These are phyloP conservation scores for Cerrena zonata DNA, from an alignment of 1,284 basidiomycete species.

Conservation along the genomic window DNA sequence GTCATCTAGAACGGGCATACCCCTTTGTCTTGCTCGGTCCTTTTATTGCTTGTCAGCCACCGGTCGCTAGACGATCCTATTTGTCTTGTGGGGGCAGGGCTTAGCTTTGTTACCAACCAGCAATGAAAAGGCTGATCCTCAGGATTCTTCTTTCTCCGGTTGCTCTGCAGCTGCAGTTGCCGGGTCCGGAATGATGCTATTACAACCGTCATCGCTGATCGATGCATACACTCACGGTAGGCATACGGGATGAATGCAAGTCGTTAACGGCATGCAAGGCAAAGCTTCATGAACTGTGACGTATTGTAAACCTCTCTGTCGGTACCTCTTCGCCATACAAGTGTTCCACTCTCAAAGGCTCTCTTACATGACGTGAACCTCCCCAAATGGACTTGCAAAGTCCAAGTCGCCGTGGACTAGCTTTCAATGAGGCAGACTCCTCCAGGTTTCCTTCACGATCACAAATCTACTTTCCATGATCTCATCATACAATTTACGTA, in stretches of 20 bases:
- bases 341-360: not conserved
- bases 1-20: too few species aligned
- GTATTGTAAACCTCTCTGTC: not conserved
- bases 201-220: not conserved
- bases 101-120: not conserved
- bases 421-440: too few species aligned
- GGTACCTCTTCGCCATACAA: not conserved
- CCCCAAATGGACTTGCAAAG: not conserved
- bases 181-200: not conserved
- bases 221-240: not conserved
- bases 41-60: not conserved
- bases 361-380: not conserved
- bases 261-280: too few species aligned
- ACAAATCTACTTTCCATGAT: too few species aligned
- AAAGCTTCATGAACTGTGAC: too few species aligned
- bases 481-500: too few species aligned
- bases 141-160: not conserved
- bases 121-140: not conserved
- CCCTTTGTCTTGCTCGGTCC: not conserved
- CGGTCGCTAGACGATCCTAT: not conserved
- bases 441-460: too few species aligned
- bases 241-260: too few species aligned
- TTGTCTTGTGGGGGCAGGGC: not conserved
- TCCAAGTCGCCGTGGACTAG: not conserved
- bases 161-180: not conserved